A percentile compares a stretch with the other conserved stretches of the same genome.
Evolutionary conservation across 2,329 filamentous ascomycete species (phyloP).

Genomic region (Penicillium brevicompactum): DNA sequence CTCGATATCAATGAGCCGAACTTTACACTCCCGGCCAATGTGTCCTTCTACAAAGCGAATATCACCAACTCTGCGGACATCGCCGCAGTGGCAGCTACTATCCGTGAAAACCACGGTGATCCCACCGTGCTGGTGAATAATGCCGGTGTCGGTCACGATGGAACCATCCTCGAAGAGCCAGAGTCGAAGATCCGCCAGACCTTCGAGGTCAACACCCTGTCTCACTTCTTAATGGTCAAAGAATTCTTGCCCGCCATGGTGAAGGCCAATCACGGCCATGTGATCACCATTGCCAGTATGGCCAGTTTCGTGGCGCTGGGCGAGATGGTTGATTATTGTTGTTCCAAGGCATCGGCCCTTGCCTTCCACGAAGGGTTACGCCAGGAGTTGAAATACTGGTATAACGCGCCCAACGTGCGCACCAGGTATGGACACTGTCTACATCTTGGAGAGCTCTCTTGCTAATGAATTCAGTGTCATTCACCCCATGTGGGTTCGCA

Average conservation of each 20-base stretch:
- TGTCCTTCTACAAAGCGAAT: conserved; percentile 40
- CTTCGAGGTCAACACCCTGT: conserved; percentile 56
- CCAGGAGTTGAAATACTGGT: conserved; percentile 40
- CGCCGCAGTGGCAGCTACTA: conserved; percentile 37
- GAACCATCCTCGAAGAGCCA: conserved; percentile 50
- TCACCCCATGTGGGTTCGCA: conserved; percentile 50
- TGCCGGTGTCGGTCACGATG: conserved; percentile 51
- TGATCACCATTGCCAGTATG: conserved; percentile 58
- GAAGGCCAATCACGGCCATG: conserved; percentile 55
- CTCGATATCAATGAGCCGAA: conserved; percentile 40
- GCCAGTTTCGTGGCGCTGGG: conserved; percentile 52
- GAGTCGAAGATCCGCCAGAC: conserved; percentile 50
- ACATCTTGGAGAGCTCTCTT: not conserved
- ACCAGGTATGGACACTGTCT: conserved; percentile 31
- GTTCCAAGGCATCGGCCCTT: conserved; percentile 55
- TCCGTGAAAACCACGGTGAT: conserved; percentile 44
- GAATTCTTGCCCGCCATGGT: conserved; percentile 58
- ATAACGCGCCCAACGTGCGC: conserved; percentile 41
- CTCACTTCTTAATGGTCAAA: conserved; percentile 53
- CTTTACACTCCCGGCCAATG: conserved; percentile 35
- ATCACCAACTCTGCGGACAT: conserved; percentile 39
- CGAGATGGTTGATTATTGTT: conserved; percentile 56
- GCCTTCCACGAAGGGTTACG: conserved; percentile 55
- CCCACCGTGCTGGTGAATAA: conserved; percentile 55
- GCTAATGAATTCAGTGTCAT: conserved; percentile 26